Evolutionary conservation across 1,284 basidiomycete genomes (phyloP).

Genomic region (Trichosporon ovoides): DNA sequence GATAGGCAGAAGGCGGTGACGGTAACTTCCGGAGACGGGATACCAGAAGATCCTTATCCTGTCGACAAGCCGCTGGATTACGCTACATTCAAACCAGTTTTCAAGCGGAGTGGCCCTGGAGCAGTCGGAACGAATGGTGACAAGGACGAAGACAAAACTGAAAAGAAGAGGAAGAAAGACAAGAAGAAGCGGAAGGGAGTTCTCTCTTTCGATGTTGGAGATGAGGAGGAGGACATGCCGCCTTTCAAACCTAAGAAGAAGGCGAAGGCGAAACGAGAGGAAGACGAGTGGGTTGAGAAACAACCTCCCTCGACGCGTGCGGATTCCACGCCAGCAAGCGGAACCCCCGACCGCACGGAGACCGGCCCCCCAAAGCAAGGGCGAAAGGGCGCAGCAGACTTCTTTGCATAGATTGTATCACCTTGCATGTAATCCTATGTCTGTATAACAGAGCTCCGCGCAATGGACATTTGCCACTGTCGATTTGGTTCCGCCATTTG

Average conservation of each 20-base stretch:
- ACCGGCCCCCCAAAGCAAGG: not conserved
- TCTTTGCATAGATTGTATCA: constrained; percentile 31
- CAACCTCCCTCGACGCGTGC: constrained; percentile 12
- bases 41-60: constrained; percentile 21
- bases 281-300: constrained; percentile 54
- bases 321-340: not conserved
- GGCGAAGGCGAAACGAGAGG: constrained; percentile 48
- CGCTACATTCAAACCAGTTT: constrained; percentile 57
- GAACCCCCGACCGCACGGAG: not conserved
- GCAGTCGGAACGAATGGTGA: constrained; percentile 36
- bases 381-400: constrained; percentile 44
- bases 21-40: not conserved
- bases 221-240: constrained; percentile 52
- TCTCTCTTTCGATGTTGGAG: constrained; percentile 62
- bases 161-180: constrained; percentile 46
- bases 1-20: constrained; percentile 34
- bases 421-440: not conserved
- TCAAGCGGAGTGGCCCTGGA: constrained; percentile 33
- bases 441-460: too few species aligned
- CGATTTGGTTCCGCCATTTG: not conserved
- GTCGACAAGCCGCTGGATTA: constrained; percentile 35
- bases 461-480: not conserved
- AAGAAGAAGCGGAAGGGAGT: constrained; percentile 52
- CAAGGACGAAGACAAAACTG: too few species aligned
- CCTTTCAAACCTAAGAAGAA: constrained; percentile 37